phyloP scores from a whole-genome alignment of 306 rosid genomes.

The Hippophae gyantsensis region DNA sequence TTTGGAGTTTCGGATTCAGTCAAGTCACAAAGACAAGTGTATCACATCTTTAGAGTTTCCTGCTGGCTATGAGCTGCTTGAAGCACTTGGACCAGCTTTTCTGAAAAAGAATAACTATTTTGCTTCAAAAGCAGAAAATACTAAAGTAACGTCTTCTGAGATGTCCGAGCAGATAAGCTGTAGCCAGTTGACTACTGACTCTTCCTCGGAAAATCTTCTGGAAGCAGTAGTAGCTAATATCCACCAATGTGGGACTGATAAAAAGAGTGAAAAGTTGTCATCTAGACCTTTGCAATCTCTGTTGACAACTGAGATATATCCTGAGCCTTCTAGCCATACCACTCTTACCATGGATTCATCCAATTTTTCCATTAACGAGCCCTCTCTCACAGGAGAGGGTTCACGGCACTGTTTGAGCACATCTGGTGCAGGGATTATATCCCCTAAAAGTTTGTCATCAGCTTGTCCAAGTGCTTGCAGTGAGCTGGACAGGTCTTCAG shows the following conservation, averaged over 20 bases:
- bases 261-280: conserved; percentile 46
- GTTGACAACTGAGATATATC: conserved; percentile 42
- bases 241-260: conserved; percentile 45
- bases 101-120: conserved; percentile 35
- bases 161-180: conserved; percentile 40
- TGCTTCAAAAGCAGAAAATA: conserved; percentile 35
- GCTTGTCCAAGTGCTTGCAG: conserved; percentile 60
- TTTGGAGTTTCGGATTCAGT: conserved; percentile 25
- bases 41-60: conserved; percentile 54
- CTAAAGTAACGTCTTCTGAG: conserved; percentile 35
- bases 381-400: conserved; percentile 52
- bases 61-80: conserved; percentile 91
- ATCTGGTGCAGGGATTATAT: conserved; percentile 51
- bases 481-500: conserved; percentile 68
- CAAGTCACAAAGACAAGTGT: conserved; percentile 30
- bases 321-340: conserved; percentile 55
- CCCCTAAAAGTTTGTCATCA: conserved; percentile 72
- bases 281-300: conserved; percentile 58
- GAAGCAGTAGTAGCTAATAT: conserved; percentile 83
- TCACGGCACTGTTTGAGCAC: conserved; percentile 58
- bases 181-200: conserved; percentile 62
- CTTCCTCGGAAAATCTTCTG: conserved; percentile 65
- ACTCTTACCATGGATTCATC: conserved; percentile 42
- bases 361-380: conserved; percentile 49
- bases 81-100: conserved; percentile 91